Conservation (phyloP, 192 early-diverging fungal genomes). For the Coemansia sp. region DNA sequence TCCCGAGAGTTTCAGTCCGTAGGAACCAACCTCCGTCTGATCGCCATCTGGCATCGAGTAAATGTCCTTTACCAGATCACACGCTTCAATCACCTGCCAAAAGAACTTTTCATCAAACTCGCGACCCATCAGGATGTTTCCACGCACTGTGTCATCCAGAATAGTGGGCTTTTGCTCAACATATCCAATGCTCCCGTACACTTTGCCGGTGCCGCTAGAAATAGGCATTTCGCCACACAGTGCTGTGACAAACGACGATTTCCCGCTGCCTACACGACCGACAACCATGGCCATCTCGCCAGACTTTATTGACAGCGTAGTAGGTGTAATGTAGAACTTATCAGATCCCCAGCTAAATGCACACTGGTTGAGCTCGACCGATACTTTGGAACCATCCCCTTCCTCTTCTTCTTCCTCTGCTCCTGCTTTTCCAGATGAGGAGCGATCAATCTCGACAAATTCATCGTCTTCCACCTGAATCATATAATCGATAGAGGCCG, state of each 20-base stretch:
- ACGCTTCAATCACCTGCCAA: slow-evolving; percentile 19
- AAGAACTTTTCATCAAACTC: slow-evolving; percentile 35
- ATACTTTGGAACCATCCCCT: neutral
- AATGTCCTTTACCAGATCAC: slow-evolving; percentile 37
- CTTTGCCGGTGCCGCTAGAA: slow-evolving; percentile 60
- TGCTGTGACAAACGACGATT: slow-evolving; percentile 62
- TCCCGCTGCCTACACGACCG: slow-evolving; percentile 79
- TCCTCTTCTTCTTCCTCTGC: too few relatives aligned
- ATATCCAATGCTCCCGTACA: slow-evolving; percentile 62
- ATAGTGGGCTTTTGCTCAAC: slow-evolving; percentile 48
- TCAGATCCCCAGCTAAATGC: slow-evolving; percentile 28
- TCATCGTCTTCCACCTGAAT: neutral
- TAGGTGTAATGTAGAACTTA: slow-evolving; percentile 59
- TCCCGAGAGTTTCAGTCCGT: slow-evolving; percentile 62
- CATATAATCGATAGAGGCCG: slow-evolving; percentile 5
- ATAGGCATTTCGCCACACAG: slow-evolving; percentile 87
- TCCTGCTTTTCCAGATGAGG: neutral
- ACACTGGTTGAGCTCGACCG: slow-evolving; percentile 21
- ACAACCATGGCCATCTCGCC: slow-evolving; percentile 79
- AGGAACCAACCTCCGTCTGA: slow-evolving; percentile 57
- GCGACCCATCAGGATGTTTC: slow-evolving; percentile 46
- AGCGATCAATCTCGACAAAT: slow-evolving; percentile 9
- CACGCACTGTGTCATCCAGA: slow-evolving; percentile 43
- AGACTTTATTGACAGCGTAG: slow-evolving; percentile 59
- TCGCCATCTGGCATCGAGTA: slow-evolving; percentile 33